phyloP scores from a whole-genome alignment of 2,329 filamentous ascomycete genomes.

The Thielaviopsis ethacetica region DNA sequence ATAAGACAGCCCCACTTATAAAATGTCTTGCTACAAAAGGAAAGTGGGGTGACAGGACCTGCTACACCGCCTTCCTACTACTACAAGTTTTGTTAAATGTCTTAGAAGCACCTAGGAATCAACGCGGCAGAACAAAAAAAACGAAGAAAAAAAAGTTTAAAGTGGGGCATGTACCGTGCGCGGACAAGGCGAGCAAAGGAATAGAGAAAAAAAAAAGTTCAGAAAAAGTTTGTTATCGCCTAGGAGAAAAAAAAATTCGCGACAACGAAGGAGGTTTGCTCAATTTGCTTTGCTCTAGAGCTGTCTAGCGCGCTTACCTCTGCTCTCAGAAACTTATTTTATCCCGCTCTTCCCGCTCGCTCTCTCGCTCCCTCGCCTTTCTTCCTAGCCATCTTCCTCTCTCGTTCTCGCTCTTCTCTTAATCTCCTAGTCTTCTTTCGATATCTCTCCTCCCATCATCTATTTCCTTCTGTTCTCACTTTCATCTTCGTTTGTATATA shows the following conservation, averaged over 20 bases:
- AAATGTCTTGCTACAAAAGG: not conserved
- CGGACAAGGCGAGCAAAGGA: constrained; percentile 4
- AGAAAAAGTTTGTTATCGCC: not conserved
- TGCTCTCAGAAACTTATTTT: not conserved
- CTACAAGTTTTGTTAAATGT: not conserved
- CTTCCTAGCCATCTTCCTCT: not conserved
- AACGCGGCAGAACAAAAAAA: not conserved
- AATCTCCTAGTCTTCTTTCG: not conserved
- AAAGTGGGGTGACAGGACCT: constrained; percentile 1
- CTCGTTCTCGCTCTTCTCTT: not conserved
- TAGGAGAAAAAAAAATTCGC: not conserved
- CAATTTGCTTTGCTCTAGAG: constrained; percentile 7
- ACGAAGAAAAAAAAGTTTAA: constrained; percentile 2
- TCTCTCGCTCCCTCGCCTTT: not conserved
- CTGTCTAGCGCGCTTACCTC: not conserved
- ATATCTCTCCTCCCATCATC: not conserved
- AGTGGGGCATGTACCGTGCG: constrained; percentile 2
- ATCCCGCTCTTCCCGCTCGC: constrained; percentile 6
- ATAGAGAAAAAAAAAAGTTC: constrained; percentile 3
- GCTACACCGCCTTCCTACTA: constrained; percentile 3
- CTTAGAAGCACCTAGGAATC: not conserved
- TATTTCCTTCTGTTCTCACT: not conserved
- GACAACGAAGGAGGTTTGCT: not conserved
- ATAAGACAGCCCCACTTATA: not conserved
- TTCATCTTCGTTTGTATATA: not conserved